Conservation (phyloP, 768 basidiomycete genomes). For the Boletus insuetus region DNA sequence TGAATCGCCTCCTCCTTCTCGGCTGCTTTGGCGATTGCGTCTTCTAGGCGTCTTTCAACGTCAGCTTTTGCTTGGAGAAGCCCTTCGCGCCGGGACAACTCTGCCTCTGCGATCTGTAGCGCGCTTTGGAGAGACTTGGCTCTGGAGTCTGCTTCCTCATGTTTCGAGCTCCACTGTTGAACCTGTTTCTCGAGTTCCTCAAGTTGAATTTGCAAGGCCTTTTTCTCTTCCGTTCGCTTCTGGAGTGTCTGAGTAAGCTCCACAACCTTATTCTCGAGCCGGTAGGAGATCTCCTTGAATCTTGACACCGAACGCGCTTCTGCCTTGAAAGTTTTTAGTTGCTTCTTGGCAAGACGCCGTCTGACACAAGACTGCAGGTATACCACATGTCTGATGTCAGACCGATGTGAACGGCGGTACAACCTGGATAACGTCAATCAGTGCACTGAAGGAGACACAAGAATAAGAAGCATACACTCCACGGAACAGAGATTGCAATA, state of each 20-base stretch:
- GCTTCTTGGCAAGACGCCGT: conserved; percentile 80
- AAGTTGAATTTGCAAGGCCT: conserved; percentile 75
- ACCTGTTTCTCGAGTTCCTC: conserved; percentile 81
- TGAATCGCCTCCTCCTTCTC: conserved; percentile 87
- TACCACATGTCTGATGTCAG: conserved; percentile 70
- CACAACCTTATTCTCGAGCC: conserved; percentile 98
- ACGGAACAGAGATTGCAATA: conserved; percentile 80
- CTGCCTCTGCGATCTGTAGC: conserved; percentile 67
- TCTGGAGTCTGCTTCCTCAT: conserved; percentile 81
- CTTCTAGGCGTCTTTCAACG: conserved; percentile 77
- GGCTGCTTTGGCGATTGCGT: conserved; percentile 62
- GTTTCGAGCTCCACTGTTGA: conserved; percentile 77
- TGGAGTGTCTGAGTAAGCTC: conserved; percentile 95
- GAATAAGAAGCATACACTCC: conserved; percentile 68
- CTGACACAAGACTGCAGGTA: conserved; percentile 91
- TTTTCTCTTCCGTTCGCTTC: conserved; percentile 87
- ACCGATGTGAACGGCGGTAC: conserved; percentile 49
- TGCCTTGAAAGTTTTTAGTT: conserved; percentile 77
- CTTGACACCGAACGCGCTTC: conserved; percentile 97
- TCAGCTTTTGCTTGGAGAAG: conserved; percentile 74
- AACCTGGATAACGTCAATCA: conserved; percentile 39
- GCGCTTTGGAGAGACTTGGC: conserved; percentile 70
- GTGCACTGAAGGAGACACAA: background rate
- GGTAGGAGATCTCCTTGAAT: conserved; percentile 98
- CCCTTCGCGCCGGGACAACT: conserved; percentile 68